Conservation (phyloP, 441 rosid species). For the Pelargonium exstipulatum region DNA sequence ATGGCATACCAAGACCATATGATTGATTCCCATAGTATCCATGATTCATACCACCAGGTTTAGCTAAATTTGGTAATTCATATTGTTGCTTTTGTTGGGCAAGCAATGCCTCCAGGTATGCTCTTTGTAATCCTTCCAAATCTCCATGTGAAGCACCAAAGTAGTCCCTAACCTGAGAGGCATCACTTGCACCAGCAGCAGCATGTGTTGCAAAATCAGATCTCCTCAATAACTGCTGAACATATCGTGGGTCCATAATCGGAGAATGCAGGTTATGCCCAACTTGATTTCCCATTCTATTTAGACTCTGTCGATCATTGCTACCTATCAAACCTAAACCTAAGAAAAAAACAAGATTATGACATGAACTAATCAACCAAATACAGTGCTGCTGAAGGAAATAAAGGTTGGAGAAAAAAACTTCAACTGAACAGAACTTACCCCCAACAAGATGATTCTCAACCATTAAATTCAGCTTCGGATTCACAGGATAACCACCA, state of each 20-base stretch:
- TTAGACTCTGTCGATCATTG: conserved; percentile 37
- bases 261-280: conserved; percentile 50
- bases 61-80: conserved; percentile 39
- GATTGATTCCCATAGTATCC: conserved; percentile 46
- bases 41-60: conserved; percentile 44
- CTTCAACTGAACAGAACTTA: conserved; percentile 19
- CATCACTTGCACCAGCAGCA: conserved; percentile 35
- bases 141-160: conserved; percentile 43
- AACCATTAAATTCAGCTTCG: conserved; percentile 40
- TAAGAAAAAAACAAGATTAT: conserved; percentile 25
- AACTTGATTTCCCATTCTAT: conserved; percentile 40
- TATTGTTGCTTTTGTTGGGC: conserved; percentile 67
- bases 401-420: conserved; percentile 1
- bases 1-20: conserved; percentile 45
- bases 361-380: conserved; percentile 9
- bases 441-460: conserved; percentile 48
- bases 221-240: conserved; percentile 46
- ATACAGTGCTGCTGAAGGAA: conserved; percentile 11
- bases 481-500: conserved; percentile 43
- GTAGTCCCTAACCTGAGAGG: conserved; percentile 40
- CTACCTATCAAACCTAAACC: conserved; percentile 43
- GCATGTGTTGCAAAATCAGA: conserved; percentile 33
- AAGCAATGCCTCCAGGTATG: conserved; percentile 58
- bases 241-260: conserved; percentile 40
- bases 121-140: conserved; percentile 43